A percentile compares a stretch with the other conserved stretches of the same genome.
Conservation (phyloP, 2,329 filamentous ascomycete species). For the Zasmidium angulare region DNA sequence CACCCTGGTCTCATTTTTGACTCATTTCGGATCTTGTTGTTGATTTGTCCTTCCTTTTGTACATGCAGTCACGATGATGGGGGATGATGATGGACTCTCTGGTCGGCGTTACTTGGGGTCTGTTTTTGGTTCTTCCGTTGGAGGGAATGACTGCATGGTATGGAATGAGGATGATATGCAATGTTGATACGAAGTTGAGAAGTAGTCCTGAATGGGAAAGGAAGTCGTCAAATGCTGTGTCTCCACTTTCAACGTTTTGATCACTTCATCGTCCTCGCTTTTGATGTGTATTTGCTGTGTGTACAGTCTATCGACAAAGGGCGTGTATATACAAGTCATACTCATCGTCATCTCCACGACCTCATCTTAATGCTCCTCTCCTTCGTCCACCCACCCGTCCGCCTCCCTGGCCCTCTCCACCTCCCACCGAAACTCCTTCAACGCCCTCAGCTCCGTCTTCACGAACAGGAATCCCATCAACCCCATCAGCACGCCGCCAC, state of each 20-base stretch:
- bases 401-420: conserved; percentile 50
- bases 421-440: conserved; percentile 95
- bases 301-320: no score
- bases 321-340: no score
- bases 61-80: conserved; percentile 10
- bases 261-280: neutral
- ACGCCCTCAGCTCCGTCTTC: conserved; percentile 73
- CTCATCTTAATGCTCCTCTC: no score
- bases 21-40: conserved; percentile 2
- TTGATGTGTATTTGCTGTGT: no score
- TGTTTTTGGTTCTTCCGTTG: neutral
- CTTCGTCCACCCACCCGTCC: neutral
- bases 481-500: conserved; percentile 76
- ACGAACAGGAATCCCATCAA: conserved; percentile 86
- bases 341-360: no score
- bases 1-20: conserved; percentile 5
- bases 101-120: conserved; percentile 2
- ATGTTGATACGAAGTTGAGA: conserved; percentile 3
- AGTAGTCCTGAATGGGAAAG: neutral
- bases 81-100: conserved; percentile 5
- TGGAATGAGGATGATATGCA: conserved; percentile 1
- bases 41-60: conserved; percentile 1
- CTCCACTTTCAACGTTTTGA: no score
- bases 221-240: neutral
- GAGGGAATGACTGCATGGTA: conserved; percentile 7